A percentile compares a stretch with the other conserved stretches of the same genome.
Evolutionary conservation across 2,329 filamentous ascomycete species (phyloP).

Genomic region (Trichoderma sp.): DNA sequence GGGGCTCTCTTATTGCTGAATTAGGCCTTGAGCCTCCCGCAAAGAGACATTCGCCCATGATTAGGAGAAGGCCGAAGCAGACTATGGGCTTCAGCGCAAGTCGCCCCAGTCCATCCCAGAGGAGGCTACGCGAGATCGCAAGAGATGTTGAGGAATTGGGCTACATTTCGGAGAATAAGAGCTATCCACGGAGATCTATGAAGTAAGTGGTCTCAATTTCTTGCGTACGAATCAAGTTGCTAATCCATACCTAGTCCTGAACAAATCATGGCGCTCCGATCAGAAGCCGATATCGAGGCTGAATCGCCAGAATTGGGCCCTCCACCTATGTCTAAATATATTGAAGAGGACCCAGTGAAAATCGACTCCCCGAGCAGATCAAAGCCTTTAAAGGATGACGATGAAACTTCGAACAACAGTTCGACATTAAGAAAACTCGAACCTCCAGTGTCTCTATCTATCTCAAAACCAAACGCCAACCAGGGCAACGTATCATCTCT

Average conservation of each 20-base stretch:
- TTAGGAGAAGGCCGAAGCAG: conserved; percentile 47
- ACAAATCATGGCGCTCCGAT: conserved; percentile 64
- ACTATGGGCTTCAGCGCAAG: conserved; percentile 47
- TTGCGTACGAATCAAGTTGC: conserved; percentile 26
- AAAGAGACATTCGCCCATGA: conserved; percentile 50
- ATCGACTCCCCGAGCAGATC: conserved; percentile 51
- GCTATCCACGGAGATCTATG: conserved; percentile 68
- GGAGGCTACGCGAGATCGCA: conserved; percentile 60
- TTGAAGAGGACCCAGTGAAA: conserved; percentile 61
- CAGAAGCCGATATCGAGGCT: conserved; percentile 52
- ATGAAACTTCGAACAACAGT: conserved; percentile 27
- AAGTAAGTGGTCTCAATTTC: conserved; percentile 56
- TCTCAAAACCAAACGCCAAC: conserved; percentile 31
- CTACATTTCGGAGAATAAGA: conserved; percentile 70
- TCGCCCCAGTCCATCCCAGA: conserved; percentile 56
- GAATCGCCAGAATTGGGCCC: conserved; percentile 73
- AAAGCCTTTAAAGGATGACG: conserved; percentile 16
- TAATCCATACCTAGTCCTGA: conserved; percentile 55
- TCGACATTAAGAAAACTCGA: conserved; percentile 36
- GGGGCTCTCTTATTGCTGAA: conserved; percentile 67
- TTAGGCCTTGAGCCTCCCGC: conserved; percentile 65
- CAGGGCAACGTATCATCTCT: conserved; percentile 10
- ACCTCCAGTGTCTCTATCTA: conserved; percentile 40
- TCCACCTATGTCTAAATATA: conserved; percentile 61
- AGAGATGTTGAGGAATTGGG: conserved; percentile 56